phyloP scores from a whole-genome alignment of 176 grass and related monocot genomes.

The Miscanthus lutarioriparius region DNA sequence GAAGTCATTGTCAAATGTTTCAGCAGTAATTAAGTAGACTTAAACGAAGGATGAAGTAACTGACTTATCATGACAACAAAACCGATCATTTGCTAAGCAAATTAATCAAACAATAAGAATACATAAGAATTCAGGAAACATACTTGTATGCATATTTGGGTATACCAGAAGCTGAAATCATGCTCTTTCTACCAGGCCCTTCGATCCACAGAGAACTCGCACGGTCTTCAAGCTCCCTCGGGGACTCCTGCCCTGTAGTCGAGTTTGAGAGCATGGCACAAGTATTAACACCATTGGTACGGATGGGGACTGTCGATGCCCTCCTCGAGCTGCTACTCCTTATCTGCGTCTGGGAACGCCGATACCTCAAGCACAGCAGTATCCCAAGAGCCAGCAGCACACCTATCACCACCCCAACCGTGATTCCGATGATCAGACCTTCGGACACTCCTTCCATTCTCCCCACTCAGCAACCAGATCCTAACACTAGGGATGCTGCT shows the following conservation, averaged over 20 bases:
- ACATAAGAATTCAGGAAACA: conserved; percentile 28
- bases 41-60: conserved; percentile 10
- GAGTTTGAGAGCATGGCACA: conserved; percentile 61
- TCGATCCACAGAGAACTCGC: conserved; percentile 48
- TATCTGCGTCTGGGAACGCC: conserved; percentile 53
- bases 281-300: conserved; percentile 52
- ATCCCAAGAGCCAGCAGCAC: conserved; percentile 65
- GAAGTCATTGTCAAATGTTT: conserved; percentile 20
- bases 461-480: conserved; percentile 5
- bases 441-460: conserved; percentile 63
- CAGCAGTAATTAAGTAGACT: background rate
- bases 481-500: conserved; percentile 11
- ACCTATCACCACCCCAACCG: conserved; percentile 72
- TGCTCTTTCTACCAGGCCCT: conserved; percentile 57
- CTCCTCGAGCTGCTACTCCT: conserved; percentile 80
- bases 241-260: conserved; percentile 62
- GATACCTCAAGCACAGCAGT: conserved; percentile 69
- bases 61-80: background rate
- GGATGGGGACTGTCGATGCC: conserved; percentile 63
- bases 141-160: conserved; percentile 96
- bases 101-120: conserved; percentile 20
- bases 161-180: conserved; percentile 82
- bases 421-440: conserved; percentile 72
- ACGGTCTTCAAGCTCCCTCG: conserved; percentile 46
- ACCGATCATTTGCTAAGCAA: conserved; percentile 18